These are phyloP conservation scores for Solanum chiquidenum DNA, from an alignment of 257 asterid genomes.

Conservation along the genomic window DNA sequence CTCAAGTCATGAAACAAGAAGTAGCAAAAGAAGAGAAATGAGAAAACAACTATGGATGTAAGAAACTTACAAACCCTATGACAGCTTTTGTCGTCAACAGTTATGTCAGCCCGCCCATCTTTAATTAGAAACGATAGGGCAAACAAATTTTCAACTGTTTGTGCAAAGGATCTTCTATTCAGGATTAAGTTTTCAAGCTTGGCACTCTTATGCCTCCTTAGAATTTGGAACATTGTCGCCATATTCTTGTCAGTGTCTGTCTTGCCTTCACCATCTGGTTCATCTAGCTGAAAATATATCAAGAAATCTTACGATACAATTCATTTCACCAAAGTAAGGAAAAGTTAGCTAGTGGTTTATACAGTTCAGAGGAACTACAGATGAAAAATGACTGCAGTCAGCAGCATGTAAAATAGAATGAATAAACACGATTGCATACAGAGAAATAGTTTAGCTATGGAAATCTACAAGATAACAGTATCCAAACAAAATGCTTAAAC, in stretches of 20 bases:
- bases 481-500: neutral
- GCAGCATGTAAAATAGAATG: neutral
- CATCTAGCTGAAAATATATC: neutral
- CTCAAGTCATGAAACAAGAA: neutral
- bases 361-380: neutral
- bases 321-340: neutral
- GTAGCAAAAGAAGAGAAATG: neutral
- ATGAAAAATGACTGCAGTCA: neutral
- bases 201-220: slow-evolving; percentile 50
- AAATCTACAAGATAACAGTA: neutral
- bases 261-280: slow-evolving; percentile 27
- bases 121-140: slow-evolving; percentile 78
- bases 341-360: neutral
- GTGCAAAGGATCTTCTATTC: slow-evolving; percentile 69
- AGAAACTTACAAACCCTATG: slow-evolving; percentile 66
- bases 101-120: slow-evolving; percentile 84
- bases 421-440: neutral
- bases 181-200: slow-evolving; percentile 64
- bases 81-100: slow-evolving; percentile 41
- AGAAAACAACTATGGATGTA: neutral
- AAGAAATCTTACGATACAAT: neutral
- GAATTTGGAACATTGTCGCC: slow-evolving; percentile 71
- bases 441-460: neutral
- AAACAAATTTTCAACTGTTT: slow-evolving; percentile 90
- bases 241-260: slow-evolving; percentile 88